These are phyloP conservation scores for Pythium sp. DNA, from an alignment of 352 stramenopile species.

Conservation along the genomic window DNA sequence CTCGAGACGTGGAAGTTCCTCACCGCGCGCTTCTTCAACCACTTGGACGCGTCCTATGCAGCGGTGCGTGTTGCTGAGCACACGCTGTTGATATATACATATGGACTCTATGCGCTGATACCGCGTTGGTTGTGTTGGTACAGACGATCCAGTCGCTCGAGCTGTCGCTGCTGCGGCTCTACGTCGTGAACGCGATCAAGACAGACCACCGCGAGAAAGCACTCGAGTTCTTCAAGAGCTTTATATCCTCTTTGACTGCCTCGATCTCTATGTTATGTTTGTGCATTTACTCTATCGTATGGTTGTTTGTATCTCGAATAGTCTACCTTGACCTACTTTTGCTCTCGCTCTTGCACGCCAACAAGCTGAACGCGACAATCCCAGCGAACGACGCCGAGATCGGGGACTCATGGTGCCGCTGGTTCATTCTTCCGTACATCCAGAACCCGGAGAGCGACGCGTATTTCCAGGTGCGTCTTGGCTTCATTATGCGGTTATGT, in stretches of 20 bases:
- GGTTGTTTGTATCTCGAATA: constrained; percentile 2
- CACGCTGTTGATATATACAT: not conserved
- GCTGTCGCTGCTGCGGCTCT: constrained; percentile 64
- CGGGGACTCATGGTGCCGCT: constrained; percentile 65
- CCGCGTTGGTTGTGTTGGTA: not conserved
- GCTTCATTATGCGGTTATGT: not conserved
- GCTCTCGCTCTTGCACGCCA: constrained; percentile 27
- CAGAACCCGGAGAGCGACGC: constrained; percentile 64
- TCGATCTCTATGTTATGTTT: not conserved
- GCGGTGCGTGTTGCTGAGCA: constrained; percentile 25
- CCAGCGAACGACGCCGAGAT: constrained; percentile 15
- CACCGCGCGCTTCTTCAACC: constrained; percentile 73
- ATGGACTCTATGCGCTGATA: not conserved
- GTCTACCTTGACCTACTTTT: constrained; percentile 18
- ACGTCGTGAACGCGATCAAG: constrained; percentile 79
- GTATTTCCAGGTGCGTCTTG: constrained; percentile 54
- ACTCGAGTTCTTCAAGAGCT: constrained; percentile 69
- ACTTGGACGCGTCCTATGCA: constrained; percentile 69
- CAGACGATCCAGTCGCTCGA: constrained; percentile 70
- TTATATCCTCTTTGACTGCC: constrained; percentile 35
- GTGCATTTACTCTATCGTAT: not conserved
- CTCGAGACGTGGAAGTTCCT: constrained; percentile 83
- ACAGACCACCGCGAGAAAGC: constrained; percentile 63
- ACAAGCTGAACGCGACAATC: constrained; percentile 56
- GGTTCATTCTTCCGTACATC: constrained; percentile 83